Conservation (phyloP, 2,329 filamentous ascomycete species). For the Phoma sp. region DNA sequence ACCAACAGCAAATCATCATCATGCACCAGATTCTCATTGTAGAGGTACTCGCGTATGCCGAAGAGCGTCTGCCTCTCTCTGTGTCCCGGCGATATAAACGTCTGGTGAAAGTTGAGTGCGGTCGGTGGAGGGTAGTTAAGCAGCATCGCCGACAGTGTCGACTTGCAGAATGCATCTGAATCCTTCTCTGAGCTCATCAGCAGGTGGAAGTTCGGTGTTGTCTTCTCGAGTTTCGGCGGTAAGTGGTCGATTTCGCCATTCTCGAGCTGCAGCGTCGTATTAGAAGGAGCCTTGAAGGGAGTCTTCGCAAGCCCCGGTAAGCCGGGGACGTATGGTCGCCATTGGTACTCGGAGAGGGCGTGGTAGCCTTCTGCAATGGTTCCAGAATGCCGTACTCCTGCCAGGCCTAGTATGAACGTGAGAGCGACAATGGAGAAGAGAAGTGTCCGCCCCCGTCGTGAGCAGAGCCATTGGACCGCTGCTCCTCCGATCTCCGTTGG, state of each 20-base stretch:
- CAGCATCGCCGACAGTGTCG: constrained; percentile 64
- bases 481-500: constrained; percentile 35
- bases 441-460: constrained; percentile 40
- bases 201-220: constrained; percentile 60
- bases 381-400: constrained; percentile 21
- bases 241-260: constrained; percentile 39
- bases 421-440: constrained; percentile 30
- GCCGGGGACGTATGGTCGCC: constrained; percentile 37
- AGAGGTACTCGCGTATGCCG: constrained; percentile 58
- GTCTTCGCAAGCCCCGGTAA: constrained; percentile 34
- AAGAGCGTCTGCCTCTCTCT: constrained; percentile 56
- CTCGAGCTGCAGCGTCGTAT: constrained; percentile 45
- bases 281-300: constrained; percentile 42
- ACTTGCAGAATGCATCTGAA: constrained; percentile 63
- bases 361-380: constrained; percentile 37
- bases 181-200: constrained; percentile 60
- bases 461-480: constrained; percentile 38
- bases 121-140: constrained; percentile 66
- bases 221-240: constrained; percentile 41
- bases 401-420: constrained; percentile 25
- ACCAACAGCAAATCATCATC: constrained; percentile 70
- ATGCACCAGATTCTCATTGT: constrained; percentile 55
- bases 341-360: constrained; percentile 38
- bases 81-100: constrained; percentile 29
- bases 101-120: constrained; percentile 56